Percentiles rank a stretch among this genome's conserved stretches.
phyloP scores from a whole-genome alignment of 108 stramenopile genomes.

The Epithemia pelagica region DNA sequence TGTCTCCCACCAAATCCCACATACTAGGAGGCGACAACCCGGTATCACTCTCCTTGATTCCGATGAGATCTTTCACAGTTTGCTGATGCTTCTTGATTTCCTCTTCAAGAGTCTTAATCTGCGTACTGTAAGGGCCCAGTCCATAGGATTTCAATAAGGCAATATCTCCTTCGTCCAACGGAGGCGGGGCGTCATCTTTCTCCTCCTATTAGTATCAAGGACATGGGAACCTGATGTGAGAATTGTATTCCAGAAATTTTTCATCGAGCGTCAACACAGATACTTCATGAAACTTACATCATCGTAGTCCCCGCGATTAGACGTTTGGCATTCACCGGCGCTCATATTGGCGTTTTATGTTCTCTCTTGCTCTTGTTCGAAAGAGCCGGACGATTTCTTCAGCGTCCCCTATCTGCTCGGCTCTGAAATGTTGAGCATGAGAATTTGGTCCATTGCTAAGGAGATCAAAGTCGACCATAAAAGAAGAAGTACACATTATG shows the following conservation, averaged over 20 bases:
- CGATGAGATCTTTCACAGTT: constrained; percentile 96
- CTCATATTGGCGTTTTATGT: constrained; percentile 4
- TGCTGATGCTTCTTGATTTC: constrained; percentile 94
- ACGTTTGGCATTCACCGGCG: constrained; percentile 81
- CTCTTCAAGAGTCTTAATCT: constrained; percentile 92
- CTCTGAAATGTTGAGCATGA: no score
- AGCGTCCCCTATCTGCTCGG: no score
- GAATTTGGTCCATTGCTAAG: no score
- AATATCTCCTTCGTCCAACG: constrained; percentile 97
- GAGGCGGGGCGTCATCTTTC: constrained; percentile 80
- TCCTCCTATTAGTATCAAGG: constrained; percentile 41
- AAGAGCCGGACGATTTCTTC: no score
- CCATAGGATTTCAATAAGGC: constrained; percentile 97
- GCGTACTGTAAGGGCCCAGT: constrained; percentile 88
- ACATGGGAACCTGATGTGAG: neutral
- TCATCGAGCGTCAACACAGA: neutral
- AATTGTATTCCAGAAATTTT: neutral
- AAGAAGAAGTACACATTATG: no score
- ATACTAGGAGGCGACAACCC: constrained; percentile 95
- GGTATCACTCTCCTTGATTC: constrained; percentile 98
- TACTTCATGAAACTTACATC: constrained; percentile 29
- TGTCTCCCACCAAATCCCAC: constrained; percentile 99
- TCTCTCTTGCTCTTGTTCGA: neutral
- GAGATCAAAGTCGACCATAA: no score
- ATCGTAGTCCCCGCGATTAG: constrained; percentile 74